Percentiles rank a stretch among this genome's conserved stretches.
Conservation (phyloP, 805 yeast species). For the Wickerhamiella kurtzmanii region DNA sequence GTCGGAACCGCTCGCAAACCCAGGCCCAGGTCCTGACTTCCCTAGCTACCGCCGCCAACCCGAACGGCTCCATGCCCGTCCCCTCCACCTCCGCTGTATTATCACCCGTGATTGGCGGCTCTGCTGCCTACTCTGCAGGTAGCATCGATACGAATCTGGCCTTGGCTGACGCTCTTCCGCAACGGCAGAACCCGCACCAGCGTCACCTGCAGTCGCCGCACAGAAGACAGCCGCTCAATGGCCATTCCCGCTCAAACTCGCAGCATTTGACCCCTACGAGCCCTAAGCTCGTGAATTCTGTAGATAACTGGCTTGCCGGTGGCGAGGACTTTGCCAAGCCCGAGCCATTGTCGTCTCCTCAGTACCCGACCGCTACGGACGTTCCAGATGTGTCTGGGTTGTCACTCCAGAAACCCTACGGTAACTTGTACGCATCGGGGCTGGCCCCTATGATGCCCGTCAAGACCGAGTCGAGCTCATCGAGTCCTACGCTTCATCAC, state of each 20-base stretch:
- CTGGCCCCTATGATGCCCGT: not conserved
- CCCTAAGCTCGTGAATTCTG: not conserved
- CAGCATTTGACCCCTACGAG: not conserved
- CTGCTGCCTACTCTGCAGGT: no score
- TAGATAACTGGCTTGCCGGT: not conserved
- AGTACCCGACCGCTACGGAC: not conserved
- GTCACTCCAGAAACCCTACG: not conserved
- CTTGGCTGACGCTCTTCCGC: not conserved
- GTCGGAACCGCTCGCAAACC: conserved; percentile 10
- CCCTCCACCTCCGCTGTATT: not conserved
- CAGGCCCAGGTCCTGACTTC: conserved; percentile 7
- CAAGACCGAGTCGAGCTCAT: not conserved
- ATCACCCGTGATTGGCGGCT: not conserved
- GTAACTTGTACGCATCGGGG: not conserved
- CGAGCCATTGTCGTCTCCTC: not conserved
- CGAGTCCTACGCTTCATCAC: not conserved
- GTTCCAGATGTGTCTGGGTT: not conserved
- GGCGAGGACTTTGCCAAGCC: not conserved
- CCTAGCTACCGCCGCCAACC: no score
- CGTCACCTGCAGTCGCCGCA: not conserved
- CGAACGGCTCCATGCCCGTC: not conserved
- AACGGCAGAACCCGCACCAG: not conserved
- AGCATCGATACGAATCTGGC: not conserved
- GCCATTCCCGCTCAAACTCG: not conserved
- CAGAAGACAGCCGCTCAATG: not conserved